phyloP scores from a whole-genome alignment of 2,329 filamentous ascomycete species.

The Ophiocordyceps australis region DNA sequence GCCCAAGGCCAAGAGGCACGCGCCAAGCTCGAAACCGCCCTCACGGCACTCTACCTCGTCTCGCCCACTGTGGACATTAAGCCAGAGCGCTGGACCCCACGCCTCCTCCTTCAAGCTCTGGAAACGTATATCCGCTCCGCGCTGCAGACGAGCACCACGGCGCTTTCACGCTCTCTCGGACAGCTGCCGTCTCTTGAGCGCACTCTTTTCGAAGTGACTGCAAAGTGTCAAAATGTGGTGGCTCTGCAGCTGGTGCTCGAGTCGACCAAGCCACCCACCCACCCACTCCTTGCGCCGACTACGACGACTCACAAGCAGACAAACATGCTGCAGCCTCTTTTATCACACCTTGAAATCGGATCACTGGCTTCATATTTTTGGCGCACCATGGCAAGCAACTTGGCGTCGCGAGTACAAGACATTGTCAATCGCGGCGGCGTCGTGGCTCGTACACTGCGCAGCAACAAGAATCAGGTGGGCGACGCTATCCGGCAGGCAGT shows the following conservation, averaged over 20 bases:
- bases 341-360: constrained; percentile 67
- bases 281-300: constrained; percentile 39
- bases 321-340: constrained; percentile 52
- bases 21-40: constrained; percentile 52
- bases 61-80: constrained; percentile 43
- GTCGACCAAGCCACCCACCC: constrained; percentile 44
- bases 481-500: constrained; percentile 75
- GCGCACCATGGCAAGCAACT: constrained; percentile 65
- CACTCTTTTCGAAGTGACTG: constrained; percentile 63
- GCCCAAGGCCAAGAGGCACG: constrained; percentile 57
- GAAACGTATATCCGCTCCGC: constrained; percentile 70
- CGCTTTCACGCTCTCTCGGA: constrained; percentile 56
- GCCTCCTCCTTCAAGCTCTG: constrained; percentile 55
- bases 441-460: constrained; percentile 60
- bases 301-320: constrained; percentile 18
- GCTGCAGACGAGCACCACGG: constrained; percentile 59
- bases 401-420: constrained; percentile 66
- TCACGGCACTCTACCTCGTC: constrained; percentile 63
- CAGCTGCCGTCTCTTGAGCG: constrained; percentile 70
- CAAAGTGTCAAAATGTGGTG: constrained; percentile 80
- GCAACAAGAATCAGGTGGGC: constrained; percentile 55
- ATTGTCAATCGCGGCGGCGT: constrained; percentile 70
- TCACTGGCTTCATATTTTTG: constrained; percentile 87
- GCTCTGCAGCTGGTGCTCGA: constrained; percentile 66
- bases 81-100: constrained; percentile 42